phyloP scores from a whole-genome alignment of 2,329 filamentous ascomycete species.

The Trichoderma oligosporum region DNA sequence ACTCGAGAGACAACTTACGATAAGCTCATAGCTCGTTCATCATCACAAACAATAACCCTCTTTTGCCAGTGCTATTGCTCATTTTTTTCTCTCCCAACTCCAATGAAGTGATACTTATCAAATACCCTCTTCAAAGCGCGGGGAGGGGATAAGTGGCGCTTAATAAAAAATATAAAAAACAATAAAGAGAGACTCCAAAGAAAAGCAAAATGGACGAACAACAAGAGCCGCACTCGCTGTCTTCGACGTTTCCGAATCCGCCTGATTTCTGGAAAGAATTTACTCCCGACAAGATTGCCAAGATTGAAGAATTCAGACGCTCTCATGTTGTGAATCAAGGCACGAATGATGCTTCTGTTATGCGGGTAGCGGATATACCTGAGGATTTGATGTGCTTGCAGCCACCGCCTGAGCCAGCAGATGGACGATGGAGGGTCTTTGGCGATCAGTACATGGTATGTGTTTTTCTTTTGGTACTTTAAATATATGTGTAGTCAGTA shows the following conservation, averaged over 20 bases:
- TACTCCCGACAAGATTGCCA: constrained; percentile 67
- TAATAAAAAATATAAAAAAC: neutral
- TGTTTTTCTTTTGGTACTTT: neutral
- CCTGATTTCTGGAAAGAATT: constrained; percentile 90
- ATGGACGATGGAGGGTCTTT: constrained; percentile 72
- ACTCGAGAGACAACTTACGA: no score
- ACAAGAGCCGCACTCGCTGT: constrained; percentile 45
- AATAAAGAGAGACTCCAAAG: neutral
- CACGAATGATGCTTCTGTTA: constrained; percentile 25
- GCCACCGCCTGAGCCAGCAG: constrained; percentile 69
- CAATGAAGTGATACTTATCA: constrained; percentile 21
- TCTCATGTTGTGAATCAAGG: constrained; percentile 29
- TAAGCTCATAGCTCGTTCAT: no score
- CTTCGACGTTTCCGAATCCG: constrained; percentile 76
- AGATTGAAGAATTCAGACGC: constrained; percentile 44
- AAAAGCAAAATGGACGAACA: constrained; percentile 31
- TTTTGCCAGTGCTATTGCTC: neutral
- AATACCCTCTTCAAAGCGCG: neutral
- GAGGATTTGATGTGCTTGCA: constrained; percentile 72
- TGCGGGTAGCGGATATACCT: constrained; percentile 52
- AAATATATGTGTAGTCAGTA: no score
- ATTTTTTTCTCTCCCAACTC: neutral
- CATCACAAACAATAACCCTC: no score
- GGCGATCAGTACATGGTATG: constrained; percentile 60
- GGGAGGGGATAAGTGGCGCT: constrained; percentile 11